Percentiles rank a stretch among this genome's conserved stretches.
These are phyloP conservation scores for Fagopyrum esculentum DNA, from an alignment of 148 eudicot species.

Conservation along the genomic window DNA sequence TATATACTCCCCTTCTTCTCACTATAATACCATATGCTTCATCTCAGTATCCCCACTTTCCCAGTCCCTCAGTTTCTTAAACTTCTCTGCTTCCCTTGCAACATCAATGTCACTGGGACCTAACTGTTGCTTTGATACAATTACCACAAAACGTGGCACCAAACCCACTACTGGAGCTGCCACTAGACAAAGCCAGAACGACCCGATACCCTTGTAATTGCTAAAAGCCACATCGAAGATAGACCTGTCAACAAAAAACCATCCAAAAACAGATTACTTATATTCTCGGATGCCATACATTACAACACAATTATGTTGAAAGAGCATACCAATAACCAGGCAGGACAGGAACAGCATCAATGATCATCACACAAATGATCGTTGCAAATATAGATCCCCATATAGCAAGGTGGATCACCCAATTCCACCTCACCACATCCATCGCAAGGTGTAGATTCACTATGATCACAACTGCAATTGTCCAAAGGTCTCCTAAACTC, in stretches of 20 bases:
- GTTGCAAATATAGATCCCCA: conserved; percentile 95
- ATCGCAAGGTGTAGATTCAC: conserved; percentile 92
- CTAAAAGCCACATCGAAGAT: conserved; percentile 43
- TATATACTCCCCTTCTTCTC: neutral
- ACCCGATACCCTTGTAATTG: conserved; percentile 16
- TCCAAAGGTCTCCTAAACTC: conserved; percentile 85
- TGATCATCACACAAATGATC: conserved; percentile 61
- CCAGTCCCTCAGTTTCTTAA: conserved; percentile 30
- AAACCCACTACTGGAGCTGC: conserved; percentile 47
- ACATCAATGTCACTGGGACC: conserved; percentile 66
- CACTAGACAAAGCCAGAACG: conserved; percentile 75
- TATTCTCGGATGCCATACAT: neutral
- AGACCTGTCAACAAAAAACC: conserved; percentile 50
- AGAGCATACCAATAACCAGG: conserved; percentile 72
- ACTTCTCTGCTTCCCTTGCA: conserved; percentile 86
- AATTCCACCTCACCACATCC: conserved; percentile 82
- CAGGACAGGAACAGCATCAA: conserved; percentile 76
- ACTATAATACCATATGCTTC: conserved; percentile 27
- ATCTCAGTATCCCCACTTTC: conserved; percentile 51
- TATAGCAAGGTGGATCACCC: conserved; percentile 60
- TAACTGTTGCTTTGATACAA: conserved; percentile 35
- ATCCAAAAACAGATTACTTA: neutral
- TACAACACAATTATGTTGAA: too few species aligned
- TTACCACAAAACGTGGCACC: conserved; percentile 74
- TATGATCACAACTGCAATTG: conserved; percentile 79